Conservation (phyloP, 1,284 basidiomycete genomes). For the Phellinidium pouzarii region DNA sequence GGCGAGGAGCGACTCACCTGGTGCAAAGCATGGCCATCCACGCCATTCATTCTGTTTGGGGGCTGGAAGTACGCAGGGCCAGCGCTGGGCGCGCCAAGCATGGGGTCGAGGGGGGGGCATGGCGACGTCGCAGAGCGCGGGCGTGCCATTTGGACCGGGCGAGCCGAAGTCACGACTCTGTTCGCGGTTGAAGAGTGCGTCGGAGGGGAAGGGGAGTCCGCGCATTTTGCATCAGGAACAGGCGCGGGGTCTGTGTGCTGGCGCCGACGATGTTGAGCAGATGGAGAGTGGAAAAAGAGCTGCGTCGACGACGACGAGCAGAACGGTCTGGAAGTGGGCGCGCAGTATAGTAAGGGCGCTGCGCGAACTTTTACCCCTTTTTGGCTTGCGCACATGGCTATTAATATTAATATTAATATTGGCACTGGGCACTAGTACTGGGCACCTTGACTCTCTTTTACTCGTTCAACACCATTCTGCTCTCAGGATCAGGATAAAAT, state of each 20-base stretch:
- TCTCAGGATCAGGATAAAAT: no score
- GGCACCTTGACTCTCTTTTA: no score
- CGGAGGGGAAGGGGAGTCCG: constrained; percentile 16
- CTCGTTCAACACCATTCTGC: no score
- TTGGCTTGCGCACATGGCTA: no score
- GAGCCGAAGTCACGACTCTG: constrained; percentile 18
- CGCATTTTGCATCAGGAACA: constrained; percentile 15
- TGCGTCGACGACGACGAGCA: neutral
- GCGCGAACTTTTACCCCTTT: no score
- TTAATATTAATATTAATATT: no score
- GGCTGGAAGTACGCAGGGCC: constrained; percentile 8
- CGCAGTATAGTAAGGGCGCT: no score
- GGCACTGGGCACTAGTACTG: no score
- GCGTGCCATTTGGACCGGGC: constrained; percentile 8
- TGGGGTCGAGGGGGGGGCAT: constrained; percentile 14
- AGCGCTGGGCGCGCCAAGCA: constrained; percentile 2
- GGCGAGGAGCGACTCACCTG: constrained; percentile 6
- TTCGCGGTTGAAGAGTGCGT: constrained; percentile 16
- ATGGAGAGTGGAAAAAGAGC: constrained; percentile 6
- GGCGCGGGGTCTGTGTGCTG: neutral
- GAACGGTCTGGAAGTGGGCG: no score
- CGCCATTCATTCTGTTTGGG: constrained; percentile 9
- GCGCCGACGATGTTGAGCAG: neutral
- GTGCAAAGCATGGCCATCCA: neutral
- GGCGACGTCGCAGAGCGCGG: constrained; percentile 6